Percentiles rank a stretch among this genome's conserved stretches.
Conservation (phyloP, 495 filamentous ascomycete species). For the Neurospora sp. region DNA sequence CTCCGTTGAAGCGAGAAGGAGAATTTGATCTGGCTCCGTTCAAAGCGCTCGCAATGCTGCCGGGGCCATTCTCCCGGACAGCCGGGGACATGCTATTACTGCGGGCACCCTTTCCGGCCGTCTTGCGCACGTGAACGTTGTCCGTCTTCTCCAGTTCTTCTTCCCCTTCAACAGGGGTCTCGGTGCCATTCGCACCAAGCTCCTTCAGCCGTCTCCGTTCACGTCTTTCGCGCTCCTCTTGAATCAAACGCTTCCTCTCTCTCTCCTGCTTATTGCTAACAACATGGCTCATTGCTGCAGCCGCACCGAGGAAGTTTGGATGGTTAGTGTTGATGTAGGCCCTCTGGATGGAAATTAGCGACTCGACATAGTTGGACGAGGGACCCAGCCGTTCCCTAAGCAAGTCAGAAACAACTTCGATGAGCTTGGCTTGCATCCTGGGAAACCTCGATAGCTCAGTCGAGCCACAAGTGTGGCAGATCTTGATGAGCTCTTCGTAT, state of each 20-base stretch:
- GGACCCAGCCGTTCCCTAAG: slow-evolving; percentile 87
- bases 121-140: slow-evolving; percentile 26
- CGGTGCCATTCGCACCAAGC: slow-evolving; percentile 65
- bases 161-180: slow-evolving; percentile 67
- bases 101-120: slow-evolving; percentile 47
- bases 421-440: slow-evolving; percentile 89
- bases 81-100: slow-evolving; percentile 64
- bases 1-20: slow-evolving; percentile 46
- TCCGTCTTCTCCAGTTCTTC: slow-evolving; percentile 52
- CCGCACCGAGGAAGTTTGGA: slow-evolving; percentile 94
- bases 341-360: slow-evolving; percentile 90
- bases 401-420: slow-evolving; percentile 96
- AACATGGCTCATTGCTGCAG: slow-evolving; percentile 95
- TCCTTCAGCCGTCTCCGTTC: slow-evolving; percentile 77
- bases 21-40: slow-evolving; percentile 58
- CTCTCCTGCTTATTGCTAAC: slow-evolving; percentile 89
- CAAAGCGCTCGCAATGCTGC: slow-evolving; percentile 54
- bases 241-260: slow-evolving; percentile 67
- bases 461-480: slow-evolving; percentile 96
- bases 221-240: slow-evolving; percentile 74
- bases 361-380: slow-evolving; percentile 83
- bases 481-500: slow-evolving; percentile 98
- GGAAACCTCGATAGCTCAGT: slow-evolving; percentile 88
- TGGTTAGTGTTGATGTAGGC: slow-evolving; percentile 99
- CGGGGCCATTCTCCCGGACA: slow-evolving; percentile 49